Evolutionary conservation across 768 basidiomycete genomes (phyloP).

Genomic region (Asterophora lycoperdoides): DNA sequence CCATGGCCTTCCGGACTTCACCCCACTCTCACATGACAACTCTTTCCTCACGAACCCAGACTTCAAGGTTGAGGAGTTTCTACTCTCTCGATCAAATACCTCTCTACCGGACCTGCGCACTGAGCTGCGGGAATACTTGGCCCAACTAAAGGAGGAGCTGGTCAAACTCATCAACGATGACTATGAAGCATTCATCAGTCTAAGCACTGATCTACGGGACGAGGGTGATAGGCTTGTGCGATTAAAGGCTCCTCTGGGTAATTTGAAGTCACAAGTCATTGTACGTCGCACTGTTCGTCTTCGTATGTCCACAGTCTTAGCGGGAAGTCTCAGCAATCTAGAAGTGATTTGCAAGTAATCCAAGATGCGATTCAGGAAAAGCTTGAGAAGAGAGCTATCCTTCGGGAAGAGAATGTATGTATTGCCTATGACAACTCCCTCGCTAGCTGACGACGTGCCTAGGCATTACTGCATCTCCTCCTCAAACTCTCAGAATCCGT

Average conservation of each 20-base stretch:
- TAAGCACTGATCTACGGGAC: constrained; percentile 87
- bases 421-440: neutral
- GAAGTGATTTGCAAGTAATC: constrained; percentile 56
- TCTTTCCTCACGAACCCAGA: constrained; percentile 59
- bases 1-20: constrained; percentile 56
- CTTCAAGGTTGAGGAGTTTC: constrained; percentile 84
- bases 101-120: constrained; percentile 83
- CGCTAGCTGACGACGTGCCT: constrained; percentile 3
- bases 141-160: constrained; percentile 84
- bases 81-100: constrained; percentile 79
- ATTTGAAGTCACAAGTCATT: constrained; percentile 60
- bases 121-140: constrained; percentile 84
- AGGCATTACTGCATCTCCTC: constrained; percentile 83
- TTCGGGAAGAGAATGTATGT: constrained; percentile 83
- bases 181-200: constrained; percentile 95
- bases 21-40: constrained; percentile 79
- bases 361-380: constrained; percentile 77
- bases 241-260: constrained; percentile 63
- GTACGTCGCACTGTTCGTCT: constrained; percentile 39
- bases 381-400: constrained; percentile 62
- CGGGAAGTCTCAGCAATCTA: constrained; percentile 46
- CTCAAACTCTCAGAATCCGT: constrained; percentile 92
- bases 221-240: constrained; percentile 71
- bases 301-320: neutral
- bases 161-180: constrained; percentile 96